Percentiles rank a stretch among this genome's conserved stretches.
phyloP scores from a whole-genome alignment of 2,329 filamentous ascomycete species.

The Sporothrix sp. region DNA sequence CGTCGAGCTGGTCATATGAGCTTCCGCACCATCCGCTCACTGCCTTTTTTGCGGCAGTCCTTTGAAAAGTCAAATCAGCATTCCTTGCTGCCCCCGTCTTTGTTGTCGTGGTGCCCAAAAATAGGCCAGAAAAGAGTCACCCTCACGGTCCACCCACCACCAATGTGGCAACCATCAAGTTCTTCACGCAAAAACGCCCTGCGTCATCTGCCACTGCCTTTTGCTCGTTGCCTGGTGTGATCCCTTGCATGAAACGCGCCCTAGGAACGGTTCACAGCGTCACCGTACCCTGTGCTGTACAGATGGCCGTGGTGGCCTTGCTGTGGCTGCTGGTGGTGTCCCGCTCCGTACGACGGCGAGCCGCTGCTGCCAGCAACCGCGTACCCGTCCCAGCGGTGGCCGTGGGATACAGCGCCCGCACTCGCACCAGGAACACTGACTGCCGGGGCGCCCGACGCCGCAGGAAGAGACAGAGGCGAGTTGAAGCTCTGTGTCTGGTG shows the following conservation, averaged over 20 bases:
- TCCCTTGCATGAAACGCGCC: background rate
- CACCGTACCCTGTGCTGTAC: slow-evolving; percentile 17
- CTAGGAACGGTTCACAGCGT: slow-evolving; percentile 16
- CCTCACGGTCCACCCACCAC: too few relatives aligned
- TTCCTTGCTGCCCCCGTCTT: too few relatives aligned
- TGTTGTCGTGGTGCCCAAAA: too few relatives aligned
- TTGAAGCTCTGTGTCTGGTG: slow-evolving; percentile 16
- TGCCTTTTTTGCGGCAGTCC: too few relatives aligned
- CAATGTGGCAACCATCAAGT: too few relatives aligned
- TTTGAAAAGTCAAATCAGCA: too few relatives aligned
- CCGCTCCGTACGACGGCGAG: slow-evolving; percentile 3
- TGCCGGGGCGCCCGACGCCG: background rate
- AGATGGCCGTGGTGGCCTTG: slow-evolving; percentile 15
- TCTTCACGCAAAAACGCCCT: background rate
- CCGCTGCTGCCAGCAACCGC: slow-evolving; percentile 4
- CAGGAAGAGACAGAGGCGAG: slow-evolving; percentile 15
- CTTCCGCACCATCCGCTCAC: too few relatives aligned
- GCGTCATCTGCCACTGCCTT: background rate
- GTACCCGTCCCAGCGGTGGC: slow-evolving; percentile 17
- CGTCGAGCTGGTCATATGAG: too few relatives aligned
- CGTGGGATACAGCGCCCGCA: background rate
- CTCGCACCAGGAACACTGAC: background rate
- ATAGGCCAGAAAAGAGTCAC: too few relatives aligned
- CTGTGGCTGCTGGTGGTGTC: slow-evolving; percentile 13
- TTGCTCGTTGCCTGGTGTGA: background rate